Evolutionary conservation across 129 eudicot genomes (phyloP).

Genomic region (Oenanthe sinensis): DNA sequence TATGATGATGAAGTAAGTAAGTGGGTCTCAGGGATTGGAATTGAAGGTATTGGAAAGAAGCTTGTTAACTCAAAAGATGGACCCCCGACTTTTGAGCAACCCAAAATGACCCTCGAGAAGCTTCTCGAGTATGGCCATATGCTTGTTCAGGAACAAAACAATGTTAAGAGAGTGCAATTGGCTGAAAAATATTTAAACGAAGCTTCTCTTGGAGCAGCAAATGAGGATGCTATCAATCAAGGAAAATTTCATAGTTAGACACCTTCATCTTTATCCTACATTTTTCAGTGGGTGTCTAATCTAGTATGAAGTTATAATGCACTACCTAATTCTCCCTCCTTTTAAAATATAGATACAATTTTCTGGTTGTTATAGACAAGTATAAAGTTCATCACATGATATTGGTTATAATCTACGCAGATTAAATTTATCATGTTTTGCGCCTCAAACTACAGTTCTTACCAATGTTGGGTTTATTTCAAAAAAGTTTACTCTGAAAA

Average conservation of each 20-base stretch:
- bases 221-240: no score
- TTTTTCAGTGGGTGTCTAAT: not conserved
- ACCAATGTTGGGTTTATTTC: not conserved
- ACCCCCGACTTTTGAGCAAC: conserved; percentile 77
- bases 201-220: conserved; percentile 90
- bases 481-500: not conserved
- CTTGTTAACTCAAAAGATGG: conserved; percentile 92
- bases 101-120: conserved; percentile 73
- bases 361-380: not conserved
- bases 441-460: not conserved
- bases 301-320: not conserved
- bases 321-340: not conserved
- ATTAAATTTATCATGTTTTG: not conserved
- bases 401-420: no score
- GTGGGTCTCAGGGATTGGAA: conserved; percentile 46
- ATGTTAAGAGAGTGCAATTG: conserved; percentile 94
- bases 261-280: conserved; percentile 1
- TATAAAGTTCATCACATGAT: not conserved
- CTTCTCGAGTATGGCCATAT: conserved; percentile 19
- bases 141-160: conserved; percentile 88
- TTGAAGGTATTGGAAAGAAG: conserved; percentile 52
- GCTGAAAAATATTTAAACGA: conserved; percentile 63
- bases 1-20: conserved; percentile 77
- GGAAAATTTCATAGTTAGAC: conserved; percentile 72
- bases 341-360: not conserved